Base-by-base conservation (phyloP, 495 filamentous ascomycete species). In the Pyrenula aspistea region DNA sequence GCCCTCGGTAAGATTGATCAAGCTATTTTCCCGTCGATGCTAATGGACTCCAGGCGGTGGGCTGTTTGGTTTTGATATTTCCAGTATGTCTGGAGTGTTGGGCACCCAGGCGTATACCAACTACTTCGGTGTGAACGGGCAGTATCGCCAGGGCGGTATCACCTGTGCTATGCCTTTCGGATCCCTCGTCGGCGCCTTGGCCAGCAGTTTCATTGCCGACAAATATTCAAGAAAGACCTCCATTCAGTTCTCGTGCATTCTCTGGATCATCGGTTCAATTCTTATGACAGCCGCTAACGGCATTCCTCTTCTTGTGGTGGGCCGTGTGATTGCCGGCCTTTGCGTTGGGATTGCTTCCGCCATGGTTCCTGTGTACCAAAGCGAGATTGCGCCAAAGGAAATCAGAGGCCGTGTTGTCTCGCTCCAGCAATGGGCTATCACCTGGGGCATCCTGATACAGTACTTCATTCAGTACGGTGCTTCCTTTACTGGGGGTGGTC, bases 361-460 rank as follows among this genome's bases (percentile, higher is more conserved):
- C 24, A 74, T 84, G 54, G 85, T 88, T 12, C 87, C 87, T 0
- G 77, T 89, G 12, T 90, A 90, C 64, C 82, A 85, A 58, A 76
- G 85, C 53, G 87, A 91, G 66, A 82, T 91, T 52, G 82, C 84
- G 0, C 86, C 83, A 10, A 83, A 85, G 63, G 80, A 87, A 59
- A 85, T 87, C 56, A 80, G 87, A 50, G 87, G 87, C 21, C 77
- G 85, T n/a, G 76, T 90, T 21, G 83, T 90, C 12, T 80, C 79
- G 20, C 68, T 85, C 2, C 85, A 89, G 66, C 83, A 89, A 65
- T 87, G 86, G 83, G 83, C 85, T 2, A 89, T 89, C 53, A 89
- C 85, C 20, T 91, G 87, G 82, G 83, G 76, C 42, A 83, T 80
- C 47, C 55, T 61, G 50, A 79, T 83, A 55, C 83, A 85, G 70